A percentile compares a stretch with the other conserved stretches of the same genome.
These are phyloP conservation scores for Colletotrichum shisoi DNA, from an alignment of 2,329 filamentous ascomycete genomes.

Conservation along the genomic window DNA sequence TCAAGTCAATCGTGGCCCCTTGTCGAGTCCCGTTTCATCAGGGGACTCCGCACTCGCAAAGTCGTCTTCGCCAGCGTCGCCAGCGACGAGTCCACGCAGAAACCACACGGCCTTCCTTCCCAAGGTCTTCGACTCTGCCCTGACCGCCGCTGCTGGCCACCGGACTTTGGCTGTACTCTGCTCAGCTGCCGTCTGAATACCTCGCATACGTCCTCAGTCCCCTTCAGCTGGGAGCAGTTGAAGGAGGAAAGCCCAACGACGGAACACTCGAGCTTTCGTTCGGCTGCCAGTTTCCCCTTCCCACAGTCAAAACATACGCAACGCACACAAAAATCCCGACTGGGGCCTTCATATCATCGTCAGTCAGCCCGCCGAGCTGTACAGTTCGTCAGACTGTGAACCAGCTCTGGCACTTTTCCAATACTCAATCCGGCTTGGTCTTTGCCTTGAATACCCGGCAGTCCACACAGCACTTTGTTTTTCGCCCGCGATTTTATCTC, in stretches of 20 bases:
- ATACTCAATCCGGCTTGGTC: conserved; percentile 15
- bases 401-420: conserved; percentile 18
- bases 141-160: conserved; percentile 25
- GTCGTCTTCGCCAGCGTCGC: conserved; percentile 29
- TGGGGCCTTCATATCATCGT: conserved; percentile 19
- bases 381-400: conserved; percentile 12
- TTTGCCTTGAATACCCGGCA: conserved; percentile 29
- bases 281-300: conserved; percentile 23
- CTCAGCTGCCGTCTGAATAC: conserved; percentile 17
- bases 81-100: conserved; percentile 18
- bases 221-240: conserved; percentile 3
- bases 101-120: conserved; percentile 15
- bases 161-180: conserved; percentile 13
- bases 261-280: conserved; percentile 17
- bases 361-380: conserved; percentile 11
- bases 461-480: conserved; percentile 21
- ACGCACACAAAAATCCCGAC: conserved; percentile 3
- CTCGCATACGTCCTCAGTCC: conserved; percentile 9
- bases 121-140: conserved; percentile 28
- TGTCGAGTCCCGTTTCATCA: conserved; percentile 40
- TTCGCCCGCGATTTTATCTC: conserved; percentile 18
- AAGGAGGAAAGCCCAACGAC: conserved; percentile 8
- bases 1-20: conserved; percentile 41
- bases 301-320: conserved; percentile 28
- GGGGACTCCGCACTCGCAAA: conserved; percentile 38